Base-by-base conservation (phyloP, 306 rosid genomes). In the Cicer chorassanicum region DNA sequence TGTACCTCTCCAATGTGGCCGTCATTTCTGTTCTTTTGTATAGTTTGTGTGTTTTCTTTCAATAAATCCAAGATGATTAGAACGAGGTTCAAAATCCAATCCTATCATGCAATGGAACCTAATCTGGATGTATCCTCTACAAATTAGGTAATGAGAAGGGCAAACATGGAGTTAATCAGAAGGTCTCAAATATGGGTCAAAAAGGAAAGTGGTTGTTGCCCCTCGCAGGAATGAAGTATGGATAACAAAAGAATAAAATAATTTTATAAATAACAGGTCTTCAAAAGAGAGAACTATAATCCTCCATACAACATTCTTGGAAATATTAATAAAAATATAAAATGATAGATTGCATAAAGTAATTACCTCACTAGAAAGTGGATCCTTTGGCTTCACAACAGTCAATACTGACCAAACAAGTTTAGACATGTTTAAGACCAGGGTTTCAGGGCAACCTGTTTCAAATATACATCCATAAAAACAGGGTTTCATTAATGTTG, bases 321-420 rank as follows among this genome's bases (percentile, higher is more conserved):
- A 72, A 80, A 74, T 55, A 43, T 48, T 39, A 71, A 44, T 34
- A 19, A 36, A 45, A 51, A 48, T 10, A 62, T 5, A 41, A 53
- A 43, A 24, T 5, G 44, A 19, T 8, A 24, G 54, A 72, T 65
- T 59, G 79, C 60, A 65, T 59, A 75, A 53, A 65, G 86, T 50
- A 84, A 80, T 80, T 75, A 95, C 99, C 98, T 95, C 99, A 78
- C 98, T 95, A 74, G 99, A 90, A 66, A 95, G 99, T 42, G 96
- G 92, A 90, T 89, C 94, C 64, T 93, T 90, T 67, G 81, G 93
- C 87, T 87, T 88, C 80, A 90, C 98, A 61, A 72, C 82, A 40
- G 95, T 82, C 84, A 89, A 77, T 21, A 82, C 96, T 65, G 93
- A 85, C 99, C 98, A 95, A 49, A 88, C 94, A 45, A 90, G 89